Evolutionary conservation across 371 early-diverging fungal species (phyloP), one percentile per base, ranked within the genome.

Genomic region (Mortierella sp.): DNA sequence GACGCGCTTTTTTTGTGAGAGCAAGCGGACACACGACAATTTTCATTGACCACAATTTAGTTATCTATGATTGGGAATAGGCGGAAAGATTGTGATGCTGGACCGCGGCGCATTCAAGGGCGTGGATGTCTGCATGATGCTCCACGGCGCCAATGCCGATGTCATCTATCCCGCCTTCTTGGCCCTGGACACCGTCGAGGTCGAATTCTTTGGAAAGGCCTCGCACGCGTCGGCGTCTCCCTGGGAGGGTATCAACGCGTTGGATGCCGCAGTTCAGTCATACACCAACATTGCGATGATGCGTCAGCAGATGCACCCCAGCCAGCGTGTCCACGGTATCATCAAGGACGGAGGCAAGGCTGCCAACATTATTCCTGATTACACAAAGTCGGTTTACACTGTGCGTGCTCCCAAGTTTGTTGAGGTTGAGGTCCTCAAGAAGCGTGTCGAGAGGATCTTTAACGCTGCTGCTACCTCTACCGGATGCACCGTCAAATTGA

Each of bases 221-320:
- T 89, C 93, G 0, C 95, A 95, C 80, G 95, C 95, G 2, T 87
- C 92, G 1, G 89, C 91, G 29, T 84, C 89, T n/a, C 95, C 95
- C 1, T 95, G 94, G 95, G 91, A 94, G 12, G 96, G 96, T 1
- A 86, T 93, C 74, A 96, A 96, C 80, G 96, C 96, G 7, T 83
- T 96, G 12, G 95, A 96, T 76, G 96, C 96, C 3, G 82, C 93
- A 16, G 90, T 93, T 60, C 83, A 90, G 71, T 90, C 92, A 0
- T 93, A 92, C 84, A 88, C 91, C 73, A 92, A 90, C 43, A 85
- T 94, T 71, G 91, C 92, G 4, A 87, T 93, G 89, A 82, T 96
- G 82, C 90, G 95, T 60, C 96, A 96, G 75, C 96, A 96, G 70
- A 90, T 91, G 27, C 80, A 91, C 27, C 92, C 95, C 0, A 89